Evolutionary conservation across 371 early-diverging fungal species (phyloP).

Genomic region (Mucor saturninus): DNA sequence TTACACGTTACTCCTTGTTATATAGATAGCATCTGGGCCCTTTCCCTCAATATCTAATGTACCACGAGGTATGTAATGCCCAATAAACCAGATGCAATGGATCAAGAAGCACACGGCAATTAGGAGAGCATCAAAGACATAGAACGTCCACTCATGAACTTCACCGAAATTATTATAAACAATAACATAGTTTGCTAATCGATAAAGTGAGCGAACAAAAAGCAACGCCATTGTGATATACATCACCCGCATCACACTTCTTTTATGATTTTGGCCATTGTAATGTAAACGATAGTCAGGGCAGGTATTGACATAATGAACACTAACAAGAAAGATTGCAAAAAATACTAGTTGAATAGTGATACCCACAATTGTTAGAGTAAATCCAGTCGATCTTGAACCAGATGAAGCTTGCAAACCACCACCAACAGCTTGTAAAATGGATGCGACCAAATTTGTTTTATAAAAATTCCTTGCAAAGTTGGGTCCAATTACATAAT

Average conservation of each 20-base stretch:
- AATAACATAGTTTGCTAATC: slow-evolving; percentile 11
- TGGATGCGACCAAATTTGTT: slow-evolving; percentile 15
- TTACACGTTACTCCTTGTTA: too few species aligned
- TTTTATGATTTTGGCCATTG: slow-evolving; percentile 11
- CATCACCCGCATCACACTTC: background rate
- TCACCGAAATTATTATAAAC: slow-evolving; percentile 7
- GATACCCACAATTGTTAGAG: slow-evolving; percentile 10
- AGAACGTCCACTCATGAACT: slow-evolving; percentile 21
- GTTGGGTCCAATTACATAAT: slow-evolving; percentile 2
- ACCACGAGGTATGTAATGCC: slow-evolving; percentile 11
- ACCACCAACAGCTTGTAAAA: slow-evolving; percentile 17
- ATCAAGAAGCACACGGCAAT: slow-evolving; percentile 8
- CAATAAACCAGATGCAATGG: slow-evolving; percentile 14
- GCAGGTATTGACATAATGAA: slow-evolving; percentile 7
- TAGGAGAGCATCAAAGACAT: slow-evolving; percentile 18
- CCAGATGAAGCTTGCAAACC: slow-evolving; percentile 3
- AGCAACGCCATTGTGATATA: slow-evolving; percentile 8
- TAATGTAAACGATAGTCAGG: slow-evolving; percentile 5
- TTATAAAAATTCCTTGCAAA: slow-evolving; percentile 22
- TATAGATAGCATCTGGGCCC: too few species aligned
- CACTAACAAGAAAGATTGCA: slow-evolving; percentile 5
- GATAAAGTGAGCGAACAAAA: slow-evolving; percentile 17
- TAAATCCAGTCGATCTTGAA: background rate
- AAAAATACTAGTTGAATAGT: slow-evolving; percentile 17
- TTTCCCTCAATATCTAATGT: too few species aligned